Evolutionary conservation across 1,139 yeast species (phyloP), one percentile per base, ranked within the genome.

Genomic region (Yamadazyma spencermartinsiae): DNA sequence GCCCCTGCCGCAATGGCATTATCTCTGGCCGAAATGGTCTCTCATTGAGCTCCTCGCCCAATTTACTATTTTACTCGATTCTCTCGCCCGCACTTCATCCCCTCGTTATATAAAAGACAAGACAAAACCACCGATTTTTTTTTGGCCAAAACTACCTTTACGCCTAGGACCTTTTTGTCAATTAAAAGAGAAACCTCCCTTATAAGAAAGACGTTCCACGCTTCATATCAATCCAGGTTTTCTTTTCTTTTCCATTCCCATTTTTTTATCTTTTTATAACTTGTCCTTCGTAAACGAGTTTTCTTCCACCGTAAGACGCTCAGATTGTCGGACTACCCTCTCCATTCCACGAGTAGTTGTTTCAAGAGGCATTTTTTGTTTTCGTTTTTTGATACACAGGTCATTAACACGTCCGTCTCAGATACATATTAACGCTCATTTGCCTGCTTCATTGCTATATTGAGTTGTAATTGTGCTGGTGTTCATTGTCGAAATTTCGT

Each of bases 1-100:
- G 10, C 23, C 23, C 23, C 23, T 20, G 23, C 23, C 23, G 9
- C 23, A 20, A 7, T 11, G 26, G 26, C n/a, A 23, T 12, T 23
- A 23, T 6, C 26, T 23, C 26, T n/a, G n/a, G n/a, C n/a, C n/a
- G n/a, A n/a, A n/a, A n/a, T n/a, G n/a, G n/a, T 23, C 7, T 12
- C 26, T 11, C 26, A 12, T 23, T 11, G n/a, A 6, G n/a, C 12
- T 9, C 9, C 12, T 23, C n/a, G 26, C 26, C 26, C 26, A 23
- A 4, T 23, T 23, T 19, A 19, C 9, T 9, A 9, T 6, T 19
- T 23, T 23, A 23, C 26, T 23, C 26, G 7, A 23, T 23, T 23
- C 26, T n/a, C n/a, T 23, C 26, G 26, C 26, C 26, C 26, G 26
- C 26, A 23, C 26, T 23, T 23, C 7, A 23, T 23, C n/a, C 26